Evolutionary conservation across 2,329 filamentous ascomycete genomes (phyloP), one percentile per base, ranked within the genome.

Genomic region (Colletotrichum higginsianum): DNA sequence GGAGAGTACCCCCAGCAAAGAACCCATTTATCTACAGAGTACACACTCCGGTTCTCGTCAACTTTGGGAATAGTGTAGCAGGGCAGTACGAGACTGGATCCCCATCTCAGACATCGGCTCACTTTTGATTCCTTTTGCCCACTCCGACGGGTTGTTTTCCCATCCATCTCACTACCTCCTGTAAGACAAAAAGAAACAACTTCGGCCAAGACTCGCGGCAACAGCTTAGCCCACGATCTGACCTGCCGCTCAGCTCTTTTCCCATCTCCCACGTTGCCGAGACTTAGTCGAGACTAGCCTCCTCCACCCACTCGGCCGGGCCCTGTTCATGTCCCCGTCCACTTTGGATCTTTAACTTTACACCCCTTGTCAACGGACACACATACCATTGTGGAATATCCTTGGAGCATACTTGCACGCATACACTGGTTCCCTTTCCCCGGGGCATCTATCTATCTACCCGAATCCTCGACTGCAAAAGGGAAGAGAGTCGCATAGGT

Each of bases 251-350:
- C 46, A 23, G 38, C 42, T 44, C 42, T 38, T 44, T 21, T 44
- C 47, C 38, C n/a, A 56, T n/a, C 47, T 49, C 7, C 8, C 9
- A 23, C 40, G 38, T 58, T n/a, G n/a, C 55, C 21, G 60, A 50
- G 47, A 23, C 60, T 62, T 44, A 12, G n/a, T 40, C 21, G 60
- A 50, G 47, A 23, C 60, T 62, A 63, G 61, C 61, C 53, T 71
- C 61, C 55, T 52, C 44, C 56, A 42, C 56, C 56, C 64, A 57
- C 30, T 56, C 66, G 35, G 64, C 63, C n/a, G 21, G 38, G 61
- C 61, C 52, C 50, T 57, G 62, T 52, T 44, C 57, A 58, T 62
- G 64, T 21, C 40, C 42, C 56, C 40, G 49, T 56, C 64, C 49
- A 58, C 38, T 68, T 55, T 26, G 8, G 21, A 21, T 26, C 35